Evolutionary conservation across 2,329 filamentous ascomycete genomes (phyloP).

Genomic region (Leptodontidium sp.): DNA sequence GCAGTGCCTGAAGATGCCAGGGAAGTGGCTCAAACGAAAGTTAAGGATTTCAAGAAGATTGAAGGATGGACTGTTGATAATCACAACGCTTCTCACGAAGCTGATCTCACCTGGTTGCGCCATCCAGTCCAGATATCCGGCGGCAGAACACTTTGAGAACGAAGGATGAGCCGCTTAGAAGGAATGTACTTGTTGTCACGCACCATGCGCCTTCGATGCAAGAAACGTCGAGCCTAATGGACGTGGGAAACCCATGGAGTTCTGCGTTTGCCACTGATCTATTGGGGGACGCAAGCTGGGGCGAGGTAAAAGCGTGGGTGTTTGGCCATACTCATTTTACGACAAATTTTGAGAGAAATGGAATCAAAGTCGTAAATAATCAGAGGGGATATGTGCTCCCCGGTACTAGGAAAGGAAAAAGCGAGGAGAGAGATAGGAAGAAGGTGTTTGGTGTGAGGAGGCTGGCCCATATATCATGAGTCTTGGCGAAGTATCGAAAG

Average conservation of each 20-base stretch:
- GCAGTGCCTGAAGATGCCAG: conserved; percentile 50
- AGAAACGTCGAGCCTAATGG: conserved; percentile 55
- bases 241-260: conserved; percentile 47
- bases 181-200: conserved; percentile 49
- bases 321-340: conserved; percentile 56
- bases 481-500: too few species aligned
- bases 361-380: conserved; percentile 51
- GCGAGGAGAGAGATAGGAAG: too few species aligned
- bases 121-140: conserved; percentile 46
- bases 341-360: conserved; percentile 49
- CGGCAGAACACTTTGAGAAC: conserved; percentile 17
- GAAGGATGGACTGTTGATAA: conserved; percentile 25
- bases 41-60: conserved; percentile 34
- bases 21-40: conserved; percentile 28
- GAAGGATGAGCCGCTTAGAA: conserved; percentile 45
- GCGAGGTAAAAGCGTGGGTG: conserved; percentile 51
- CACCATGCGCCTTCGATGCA: conserved; percentile 54
- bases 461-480: too few species aligned
- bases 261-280: conserved; percentile 64
- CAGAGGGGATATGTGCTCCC: conserved; percentile 53
- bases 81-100: conserved; percentile 22
- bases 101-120: conserved; percentile 51
- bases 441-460: too few species aligned
- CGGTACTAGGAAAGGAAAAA: neutral
- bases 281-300: conserved; percentile 37